Base-by-base conservation (phyloP, 2,329 filamentous ascomycete genomes). In the Ceratocystis ficicola region DNA sequence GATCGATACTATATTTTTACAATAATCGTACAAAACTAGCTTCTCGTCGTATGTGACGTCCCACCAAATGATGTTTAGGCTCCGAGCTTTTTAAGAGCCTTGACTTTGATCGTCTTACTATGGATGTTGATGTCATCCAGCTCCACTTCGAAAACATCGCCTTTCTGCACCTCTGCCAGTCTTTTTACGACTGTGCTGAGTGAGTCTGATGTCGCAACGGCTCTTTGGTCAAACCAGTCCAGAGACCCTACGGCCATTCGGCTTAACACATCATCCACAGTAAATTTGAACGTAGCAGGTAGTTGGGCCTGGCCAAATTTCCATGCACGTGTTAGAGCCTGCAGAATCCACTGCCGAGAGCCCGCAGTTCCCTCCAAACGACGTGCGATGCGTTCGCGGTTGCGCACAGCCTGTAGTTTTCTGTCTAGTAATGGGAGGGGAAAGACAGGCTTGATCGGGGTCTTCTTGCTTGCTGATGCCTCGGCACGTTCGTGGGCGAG, bases 291-390 rank as follows among this genome's bases (percentile, higher is more conserved):
- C 2, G 74, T 77, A 36, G 73, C 68, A n/a, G 82, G 81, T 30
- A 82, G 71, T 61, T 73, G 69, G 7, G 74, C 74, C 71, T 84
- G 80, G 63, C 75, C 75, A 70, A 80, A 83, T 68, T 76, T 75
- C 83, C 83, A 86, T 15, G 81, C 83, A 15, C 84, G 81, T 64
- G 83, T 75, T 41, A 87, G 75, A 28, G 84, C 83, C 71, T 86
- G 82, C 60, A 83, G 75, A 60, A 83, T 78, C 81, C 82, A 86
- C 70, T 82, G 77, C 69, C 76, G 70, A 55, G 72, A 71, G 64
- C 81, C 81, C 57, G 74, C 72, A n/a, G 73, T 71, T 69, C 75
- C 75, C 69, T 74, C 74, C 44, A 83, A 74, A 1, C 74, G 69
- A 41, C 76, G 76, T 52, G 77, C 76, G 73, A 80, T 78, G 69